A percentile compares a stretch with the other conserved stretches of the same genome.
Conservation (phyloP, 140 eudicot genomes). For the Erigeron philadelphicus region DNA sequence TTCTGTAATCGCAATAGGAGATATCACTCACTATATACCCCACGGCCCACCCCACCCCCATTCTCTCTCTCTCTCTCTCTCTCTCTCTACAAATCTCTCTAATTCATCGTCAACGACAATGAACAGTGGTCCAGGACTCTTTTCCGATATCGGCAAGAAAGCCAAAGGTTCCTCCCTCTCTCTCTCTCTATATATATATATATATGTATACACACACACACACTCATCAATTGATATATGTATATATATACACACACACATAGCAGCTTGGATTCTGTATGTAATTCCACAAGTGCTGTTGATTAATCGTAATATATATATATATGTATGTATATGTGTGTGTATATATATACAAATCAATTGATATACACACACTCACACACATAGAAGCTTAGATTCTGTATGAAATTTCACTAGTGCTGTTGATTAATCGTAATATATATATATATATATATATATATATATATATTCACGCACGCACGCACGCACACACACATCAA, state of each 20-base stretch:
- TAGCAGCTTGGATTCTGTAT: too few relatives aligned
- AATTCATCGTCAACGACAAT: not conserved
- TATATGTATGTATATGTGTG: too few relatives aligned
- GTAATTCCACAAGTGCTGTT: too few relatives aligned
- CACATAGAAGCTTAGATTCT: not conserved
- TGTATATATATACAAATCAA: too few relatives aligned
- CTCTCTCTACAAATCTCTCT: not conserved
- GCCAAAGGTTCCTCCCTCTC: not conserved
- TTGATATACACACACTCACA: not conserved
- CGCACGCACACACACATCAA: not conserved
- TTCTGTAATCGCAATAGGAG: too few relatives aligned
- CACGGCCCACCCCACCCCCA: not conserved
- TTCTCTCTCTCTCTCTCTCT: not conserved
- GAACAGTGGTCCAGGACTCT: conserved; percentile 1
- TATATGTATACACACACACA: not conserved
- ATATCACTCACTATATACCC: too few relatives aligned
- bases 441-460: too few relatives aligned
- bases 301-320: too few relatives aligned
- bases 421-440: not conserved
- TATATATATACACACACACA: not conserved
- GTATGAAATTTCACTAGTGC: not conserved
- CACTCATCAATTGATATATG: not conserved
- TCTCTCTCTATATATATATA: not conserved
- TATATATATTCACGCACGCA: too few relatives aligned
- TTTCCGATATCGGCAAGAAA: conserved; percentile 10